Evolutionary conservation across 2,329 filamentous ascomycete species (phyloP).

Genomic region (Colletotrichum lupini): DNA sequence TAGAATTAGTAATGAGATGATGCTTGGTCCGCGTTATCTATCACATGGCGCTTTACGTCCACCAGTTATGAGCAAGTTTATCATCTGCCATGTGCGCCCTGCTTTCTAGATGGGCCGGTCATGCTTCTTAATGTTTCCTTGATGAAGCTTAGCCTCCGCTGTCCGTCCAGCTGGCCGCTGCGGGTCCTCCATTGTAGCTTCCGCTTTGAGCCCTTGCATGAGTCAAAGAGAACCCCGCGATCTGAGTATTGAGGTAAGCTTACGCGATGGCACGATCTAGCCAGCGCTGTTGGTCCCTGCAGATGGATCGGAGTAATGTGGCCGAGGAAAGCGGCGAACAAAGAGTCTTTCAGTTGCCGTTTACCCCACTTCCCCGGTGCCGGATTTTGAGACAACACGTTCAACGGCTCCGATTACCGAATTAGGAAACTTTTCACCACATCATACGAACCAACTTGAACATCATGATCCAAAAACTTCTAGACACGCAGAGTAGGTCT

Average conservation of each 20-base stretch:
- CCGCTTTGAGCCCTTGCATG: background rate
- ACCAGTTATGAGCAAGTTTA: background rate
- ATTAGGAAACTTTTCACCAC: background rate
- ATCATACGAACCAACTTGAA: background rate
- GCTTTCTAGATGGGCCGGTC: background rate
- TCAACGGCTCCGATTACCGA: background rate
- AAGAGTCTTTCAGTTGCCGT: background rate
- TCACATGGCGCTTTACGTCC: background rate
- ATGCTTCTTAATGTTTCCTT: background rate
- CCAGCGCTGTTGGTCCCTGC: background rate
- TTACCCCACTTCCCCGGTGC: background rate
- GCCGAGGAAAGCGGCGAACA: background rate
- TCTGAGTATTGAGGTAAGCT: background rate
- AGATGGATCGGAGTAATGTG: background rate
- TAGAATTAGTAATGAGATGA: constrained; percentile 13
- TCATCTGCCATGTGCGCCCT: background rate
- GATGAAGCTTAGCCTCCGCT: background rate
- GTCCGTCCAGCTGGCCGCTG: background rate
- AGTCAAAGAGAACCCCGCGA: background rate
- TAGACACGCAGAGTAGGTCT: too few relatives aligned
- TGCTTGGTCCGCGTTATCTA: background rate
- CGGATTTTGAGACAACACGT: background rate
- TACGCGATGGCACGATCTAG: background rate
- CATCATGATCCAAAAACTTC: too few relatives aligned
- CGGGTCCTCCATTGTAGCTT: background rate